Percentiles rank a stretch among this genome's conserved stretches.
Conservation (phyloP, 495 filamentous ascomycete genomes). For the Penicillium maclennaniae region DNA sequence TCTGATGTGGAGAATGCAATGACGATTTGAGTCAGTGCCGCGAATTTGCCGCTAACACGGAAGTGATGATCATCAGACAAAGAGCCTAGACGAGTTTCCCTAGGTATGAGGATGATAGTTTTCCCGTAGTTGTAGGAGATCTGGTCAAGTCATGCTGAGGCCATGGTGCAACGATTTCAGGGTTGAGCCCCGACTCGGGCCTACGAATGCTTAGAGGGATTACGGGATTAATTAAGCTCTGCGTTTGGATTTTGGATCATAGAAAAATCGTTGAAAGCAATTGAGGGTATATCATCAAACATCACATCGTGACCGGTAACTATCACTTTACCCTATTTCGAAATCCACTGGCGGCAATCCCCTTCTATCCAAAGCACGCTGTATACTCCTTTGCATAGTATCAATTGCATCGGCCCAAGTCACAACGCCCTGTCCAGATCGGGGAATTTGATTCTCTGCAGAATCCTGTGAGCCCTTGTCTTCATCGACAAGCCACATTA, state of each 20-base stretch:
- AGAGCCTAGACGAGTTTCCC: not conserved
- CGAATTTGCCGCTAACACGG: not conserved
- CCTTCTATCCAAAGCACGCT: constrained; percentile 56
- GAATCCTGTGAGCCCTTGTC: constrained; percentile 11
- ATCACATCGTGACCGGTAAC: constrained; percentile 9
- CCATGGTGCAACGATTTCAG: not conserved
- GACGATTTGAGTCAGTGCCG: not conserved
- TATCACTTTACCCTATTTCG: constrained; percentile 16
- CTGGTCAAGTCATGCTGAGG: not conserved
- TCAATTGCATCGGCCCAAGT: constrained; percentile 52
- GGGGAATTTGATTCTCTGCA: constrained; percentile 4
- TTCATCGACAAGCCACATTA: constrained; percentile 66
- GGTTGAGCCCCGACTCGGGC: too few relatives aligned
- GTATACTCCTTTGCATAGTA: constrained; percentile 54
- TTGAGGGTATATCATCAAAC: constrained; percentile 8
- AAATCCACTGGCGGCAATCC: constrained; percentile 63
- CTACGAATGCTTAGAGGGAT: too few relatives aligned
- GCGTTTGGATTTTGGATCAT: not conserved
- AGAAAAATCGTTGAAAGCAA: too few relatives aligned
- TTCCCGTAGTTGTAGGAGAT: not conserved
- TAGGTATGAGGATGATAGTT: not conserved
- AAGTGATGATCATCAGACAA: not conserved
- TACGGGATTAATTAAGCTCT: too few relatives aligned
- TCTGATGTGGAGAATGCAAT: not conserved
- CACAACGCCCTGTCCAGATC: constrained; percentile 12